Percentiles rank a stretch among this genome's conserved stretches.
Evolutionary conservation across 495 filamentous ascomycete species (phyloP).

Genomic region (Friedmanniomyces endolithicus): DNA sequence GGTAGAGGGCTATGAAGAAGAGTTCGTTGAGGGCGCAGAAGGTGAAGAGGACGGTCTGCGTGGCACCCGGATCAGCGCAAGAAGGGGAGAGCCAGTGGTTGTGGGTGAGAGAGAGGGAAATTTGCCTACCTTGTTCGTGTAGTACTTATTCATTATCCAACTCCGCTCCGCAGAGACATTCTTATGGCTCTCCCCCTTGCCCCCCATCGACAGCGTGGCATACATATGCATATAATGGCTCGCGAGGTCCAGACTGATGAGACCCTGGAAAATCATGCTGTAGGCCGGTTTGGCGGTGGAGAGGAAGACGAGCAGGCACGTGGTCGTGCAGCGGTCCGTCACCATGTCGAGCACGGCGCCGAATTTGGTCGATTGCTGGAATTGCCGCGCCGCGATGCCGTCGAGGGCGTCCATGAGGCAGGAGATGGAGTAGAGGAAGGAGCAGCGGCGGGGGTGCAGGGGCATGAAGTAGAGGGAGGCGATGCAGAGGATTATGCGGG

Average conservation of each 20-base stretch:
- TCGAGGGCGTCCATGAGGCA: constrained; percentile 92
- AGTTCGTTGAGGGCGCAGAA: constrained; percentile 84
- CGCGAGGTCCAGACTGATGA: constrained; percentile 84
- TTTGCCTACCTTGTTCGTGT: constrained; percentile 81
- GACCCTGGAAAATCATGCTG: constrained; percentile 80
- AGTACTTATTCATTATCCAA: constrained; percentile 84
- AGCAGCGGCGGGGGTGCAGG: constrained; percentile 87
- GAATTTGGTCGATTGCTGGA: constrained; percentile 83
- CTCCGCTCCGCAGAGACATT: constrained; percentile 67
- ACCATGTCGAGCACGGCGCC: constrained; percentile 97
- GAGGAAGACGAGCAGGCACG: constrained; percentile 86
- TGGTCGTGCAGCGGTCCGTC: constrained; percentile 86
- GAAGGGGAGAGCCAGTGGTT: not conserved
- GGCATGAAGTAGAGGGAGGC: constrained; percentile 98
- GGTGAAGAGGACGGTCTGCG: constrained; percentile 76
- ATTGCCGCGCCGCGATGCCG: constrained; percentile 76
- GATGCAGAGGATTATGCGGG: constrained; percentile 73
- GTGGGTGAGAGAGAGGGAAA: constrained; percentile 19
- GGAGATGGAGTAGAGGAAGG: constrained; percentile 76
- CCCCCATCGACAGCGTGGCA: constrained; percentile 74
- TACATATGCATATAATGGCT: constrained; percentile 99
- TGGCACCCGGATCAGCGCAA: not conserved
- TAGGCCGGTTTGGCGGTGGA: constrained; percentile 85
- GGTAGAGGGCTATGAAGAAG: constrained; percentile 96
- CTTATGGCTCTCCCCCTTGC: constrained; percentile 74